Conservation (phyloP, 495 filamentous ascomycete species). For the Aspergillus ellipticus region DNA sequence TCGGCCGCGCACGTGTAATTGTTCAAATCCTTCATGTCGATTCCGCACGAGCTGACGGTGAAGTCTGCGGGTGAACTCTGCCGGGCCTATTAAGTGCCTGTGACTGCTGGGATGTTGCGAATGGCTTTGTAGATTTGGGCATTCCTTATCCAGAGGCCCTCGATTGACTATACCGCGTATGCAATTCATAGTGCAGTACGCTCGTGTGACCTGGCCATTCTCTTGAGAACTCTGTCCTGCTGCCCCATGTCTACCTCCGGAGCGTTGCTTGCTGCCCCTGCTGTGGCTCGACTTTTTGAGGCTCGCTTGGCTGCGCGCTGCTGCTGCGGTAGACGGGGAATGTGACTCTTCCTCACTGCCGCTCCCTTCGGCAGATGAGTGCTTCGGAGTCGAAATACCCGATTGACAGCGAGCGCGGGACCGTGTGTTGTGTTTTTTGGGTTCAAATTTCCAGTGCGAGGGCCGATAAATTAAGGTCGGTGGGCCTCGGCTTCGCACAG, state of each 20-base stretch:
- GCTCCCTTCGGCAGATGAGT: slow-evolving; percentile 22
- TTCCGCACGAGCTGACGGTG: slow-evolving; percentile 21
- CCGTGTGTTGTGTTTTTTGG: slow-evolving; percentile 25
- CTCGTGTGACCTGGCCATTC: slow-evolving; percentile 12
- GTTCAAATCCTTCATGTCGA: slow-evolving; percentile 22
- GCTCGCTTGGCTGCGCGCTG: slow-evolving; percentile 17
- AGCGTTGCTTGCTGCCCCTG: slow-evolving; percentile 12
- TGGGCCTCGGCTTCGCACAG: slow-evolving; percentile 20
- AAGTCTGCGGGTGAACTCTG: slow-evolving; percentile 24
- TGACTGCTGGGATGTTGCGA: no score
- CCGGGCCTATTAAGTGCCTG: slow-evolving; percentile 15
- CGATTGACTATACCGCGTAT: slow-evolving; percentile 23
- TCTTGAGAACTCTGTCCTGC: slow-evolving; percentile 17
- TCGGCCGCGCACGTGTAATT: slow-evolving; percentile 23
- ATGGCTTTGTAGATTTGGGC: slow-evolving; percentile 22
- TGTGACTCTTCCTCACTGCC: slow-evolving; percentile 19
- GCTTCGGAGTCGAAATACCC: slow-evolving; percentile 46
- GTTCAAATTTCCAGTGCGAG: slow-evolving; percentile 23
- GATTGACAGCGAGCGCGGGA: slow-evolving; percentile 23
- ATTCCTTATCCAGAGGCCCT: slow-evolving; percentile 23
- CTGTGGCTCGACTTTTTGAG: slow-evolving; percentile 9
- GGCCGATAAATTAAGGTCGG: slow-evolving; percentile 26
- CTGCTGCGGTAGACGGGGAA: slow-evolving; percentile 21
- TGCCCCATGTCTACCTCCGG: no score
- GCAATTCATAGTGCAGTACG: slow-evolving; percentile 27